Conservation (phyloP, 2,329 filamentous ascomycete species). For the Penicillium sp. region DNA sequence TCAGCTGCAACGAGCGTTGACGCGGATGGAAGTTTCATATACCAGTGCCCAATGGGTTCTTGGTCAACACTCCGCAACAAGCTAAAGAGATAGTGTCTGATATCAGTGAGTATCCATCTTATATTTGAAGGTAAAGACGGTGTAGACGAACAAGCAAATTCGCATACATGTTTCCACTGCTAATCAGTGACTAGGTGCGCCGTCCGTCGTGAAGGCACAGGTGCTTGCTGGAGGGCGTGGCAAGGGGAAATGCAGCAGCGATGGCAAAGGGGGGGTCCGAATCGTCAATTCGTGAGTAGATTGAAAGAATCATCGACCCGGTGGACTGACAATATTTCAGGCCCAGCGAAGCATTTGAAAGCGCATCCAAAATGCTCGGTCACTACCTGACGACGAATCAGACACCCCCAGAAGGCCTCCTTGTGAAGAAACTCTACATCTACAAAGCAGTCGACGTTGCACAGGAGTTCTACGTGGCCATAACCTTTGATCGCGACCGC, state of each 20-base stretch:
- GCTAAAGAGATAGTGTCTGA: constrained; percentile 25
- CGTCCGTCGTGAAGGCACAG: constrained; percentile 32
- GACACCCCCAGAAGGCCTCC: constrained; percentile 26
- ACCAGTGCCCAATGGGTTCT: constrained; percentile 27
- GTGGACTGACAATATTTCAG: constrained; percentile 10
- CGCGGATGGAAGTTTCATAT: constrained; percentile 20
- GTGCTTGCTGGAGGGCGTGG: constrained; percentile 34
- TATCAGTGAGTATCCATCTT: constrained; percentile 18
- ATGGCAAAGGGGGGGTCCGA: constrained; percentile 31
- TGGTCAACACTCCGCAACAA: constrained; percentile 23
- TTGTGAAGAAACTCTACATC: constrained; percentile 39
- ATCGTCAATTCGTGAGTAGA: constrained; percentile 24
- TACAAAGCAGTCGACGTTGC: constrained; percentile 32
- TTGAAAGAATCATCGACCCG: not conserved
- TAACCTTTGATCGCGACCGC: constrained; percentile 47
- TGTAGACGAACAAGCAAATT: too few relatives aligned
- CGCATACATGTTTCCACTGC: not conserved
- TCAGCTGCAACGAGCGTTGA: not conserved
- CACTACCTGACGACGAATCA: constrained; percentile 30
- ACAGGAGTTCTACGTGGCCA: constrained; percentile 42
- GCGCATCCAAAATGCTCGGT: constrained; percentile 31
- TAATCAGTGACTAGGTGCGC: constrained; percentile 17
- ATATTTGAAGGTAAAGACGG: not conserved
- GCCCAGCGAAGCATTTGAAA: constrained; percentile 26
- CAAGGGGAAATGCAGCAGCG: constrained; percentile 30